phyloP scores from a whole-genome alignment of 768 basidiomycete species.

The Auricularia heimuer region DNA sequence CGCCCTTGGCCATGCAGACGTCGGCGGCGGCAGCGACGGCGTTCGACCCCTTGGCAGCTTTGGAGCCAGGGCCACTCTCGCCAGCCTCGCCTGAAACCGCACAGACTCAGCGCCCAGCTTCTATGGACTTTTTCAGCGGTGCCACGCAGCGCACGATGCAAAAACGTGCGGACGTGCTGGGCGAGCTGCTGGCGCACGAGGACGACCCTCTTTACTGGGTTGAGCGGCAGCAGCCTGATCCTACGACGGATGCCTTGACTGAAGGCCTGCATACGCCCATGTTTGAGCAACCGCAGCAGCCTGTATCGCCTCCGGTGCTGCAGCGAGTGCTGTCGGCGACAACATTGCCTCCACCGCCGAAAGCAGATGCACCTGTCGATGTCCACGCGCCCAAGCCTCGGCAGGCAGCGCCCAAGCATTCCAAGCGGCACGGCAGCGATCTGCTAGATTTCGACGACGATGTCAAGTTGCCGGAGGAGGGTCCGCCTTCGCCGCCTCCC shows the following conservation, averaged over 20 bases:
- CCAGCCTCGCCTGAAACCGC: neutral
- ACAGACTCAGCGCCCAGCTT: neutral
- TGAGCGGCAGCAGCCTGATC: neutral
- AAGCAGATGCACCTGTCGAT: neutral
- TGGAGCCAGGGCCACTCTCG: too few relatives aligned
- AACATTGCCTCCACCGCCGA: too few relatives aligned
- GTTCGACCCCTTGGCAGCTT: neutral
- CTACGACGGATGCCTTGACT: neutral
- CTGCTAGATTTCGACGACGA: neutral
- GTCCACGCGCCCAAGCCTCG: neutral
- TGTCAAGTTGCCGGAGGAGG: neutral
- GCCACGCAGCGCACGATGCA: constrained; percentile 46
- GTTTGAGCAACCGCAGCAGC: neutral
- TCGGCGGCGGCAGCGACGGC: too few relatives aligned
- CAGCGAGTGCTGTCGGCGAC: too few relatives aligned
- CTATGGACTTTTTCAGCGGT: constrained; percentile 40
- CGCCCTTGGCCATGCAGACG: constrained; percentile 11
- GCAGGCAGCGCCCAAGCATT: neutral
- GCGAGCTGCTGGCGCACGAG: constrained; percentile 56
- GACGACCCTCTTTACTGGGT: constrained; percentile 64
- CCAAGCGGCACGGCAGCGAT: neutral
- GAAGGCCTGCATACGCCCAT: neutral
- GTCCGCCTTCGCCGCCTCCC: neutral
- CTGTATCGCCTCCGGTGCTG: neutral
- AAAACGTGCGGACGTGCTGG: constrained; percentile 43